Conservation (phyloP, 495 filamentous ascomycete genomes). For the Patellaria atrata region DNA sequence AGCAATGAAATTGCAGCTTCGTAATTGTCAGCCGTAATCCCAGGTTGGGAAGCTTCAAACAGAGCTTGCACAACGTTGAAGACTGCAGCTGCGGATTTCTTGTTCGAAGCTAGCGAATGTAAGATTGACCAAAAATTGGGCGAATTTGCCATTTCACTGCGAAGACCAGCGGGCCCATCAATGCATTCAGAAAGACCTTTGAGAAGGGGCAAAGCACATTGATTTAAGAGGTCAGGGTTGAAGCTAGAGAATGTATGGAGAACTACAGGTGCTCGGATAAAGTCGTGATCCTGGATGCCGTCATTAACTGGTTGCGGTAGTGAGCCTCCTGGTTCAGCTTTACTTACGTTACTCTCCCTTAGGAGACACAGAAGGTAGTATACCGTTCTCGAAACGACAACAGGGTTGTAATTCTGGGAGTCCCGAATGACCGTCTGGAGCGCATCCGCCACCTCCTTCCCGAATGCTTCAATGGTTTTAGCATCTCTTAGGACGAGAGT, state of each 20-base stretch:
- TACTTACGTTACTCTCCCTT: conserved; percentile 70
- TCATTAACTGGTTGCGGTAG: neutral
- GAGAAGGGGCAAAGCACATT: conserved; percentile 57
- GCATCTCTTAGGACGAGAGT: conserved; percentile 66
- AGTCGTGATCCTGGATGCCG: conserved; percentile 52
- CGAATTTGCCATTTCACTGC: conserved; percentile 85
- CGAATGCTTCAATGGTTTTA: conserved; percentile 52
- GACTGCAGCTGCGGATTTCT: conserved; percentile 57
- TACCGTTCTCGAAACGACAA: conserved; percentile 66
- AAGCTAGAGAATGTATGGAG: conserved; percentile 85
- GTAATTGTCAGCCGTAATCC: conserved; percentile 90
- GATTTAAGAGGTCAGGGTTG: conserved; percentile 58
- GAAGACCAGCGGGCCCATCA: conserved; percentile 55
- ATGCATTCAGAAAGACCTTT: conserved; percentile 71
- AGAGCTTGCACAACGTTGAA: conserved; percentile 71
- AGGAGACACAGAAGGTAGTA: conserved; percentile 79
- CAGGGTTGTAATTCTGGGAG: conserved; percentile 58
- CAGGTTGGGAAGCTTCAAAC: conserved; percentile 46
- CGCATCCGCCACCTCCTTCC: conserved; percentile 63
- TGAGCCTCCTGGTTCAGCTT: neutral
- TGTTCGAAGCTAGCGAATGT: conserved; percentile 50
- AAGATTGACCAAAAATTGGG: conserved; percentile 97
- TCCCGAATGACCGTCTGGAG: conserved; percentile 72
- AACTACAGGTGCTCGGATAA: conserved; percentile 81
- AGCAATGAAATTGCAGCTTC: conserved; percentile 68